Conservation (phyloP, 2,329 filamentous ascomycete species). For the Epichloe gansuensis region DNA sequence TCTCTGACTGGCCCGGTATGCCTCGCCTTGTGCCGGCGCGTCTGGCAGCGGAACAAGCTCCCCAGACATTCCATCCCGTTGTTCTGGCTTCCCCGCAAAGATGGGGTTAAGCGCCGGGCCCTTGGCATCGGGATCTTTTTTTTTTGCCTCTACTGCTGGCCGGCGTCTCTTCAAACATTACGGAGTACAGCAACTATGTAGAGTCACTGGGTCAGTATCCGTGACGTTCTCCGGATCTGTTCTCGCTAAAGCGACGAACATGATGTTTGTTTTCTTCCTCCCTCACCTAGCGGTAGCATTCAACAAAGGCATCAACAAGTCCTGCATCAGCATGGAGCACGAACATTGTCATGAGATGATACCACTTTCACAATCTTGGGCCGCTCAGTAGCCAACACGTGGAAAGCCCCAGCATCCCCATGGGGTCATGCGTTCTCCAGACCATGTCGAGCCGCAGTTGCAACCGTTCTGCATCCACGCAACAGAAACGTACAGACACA, state of each 20-base stretch:
- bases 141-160: neutral
- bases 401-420: conserved; percentile 6
- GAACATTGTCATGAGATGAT: neutral
- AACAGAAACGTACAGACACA: too few species aligned
- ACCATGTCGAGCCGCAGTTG: neutral
- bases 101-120: neutral
- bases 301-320: too few species aligned
- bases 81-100: conserved; percentile 3
- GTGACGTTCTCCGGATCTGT: too few species aligned
- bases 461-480: neutral
- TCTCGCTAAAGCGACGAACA: too few species aligned
- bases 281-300: too few species aligned
- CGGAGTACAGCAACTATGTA: neutral
- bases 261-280: too few species aligned
- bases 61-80: neutral
- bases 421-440: conserved; percentile 6
- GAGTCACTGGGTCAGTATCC: neutral
- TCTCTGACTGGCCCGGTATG: neutral
- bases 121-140: neutral
- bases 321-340: too few species aligned
- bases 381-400: conserved; percentile 5
- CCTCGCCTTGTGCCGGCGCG: conserved; percentile 7
- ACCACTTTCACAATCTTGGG: neutral
- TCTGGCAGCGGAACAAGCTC: neutral
- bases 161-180: neutral